Evolutionary conservation across 2,329 filamentous ascomycete genomes (phyloP), one percentile per base, ranked within the genome.

Genomic region (Claviceps sp.): DNA sequence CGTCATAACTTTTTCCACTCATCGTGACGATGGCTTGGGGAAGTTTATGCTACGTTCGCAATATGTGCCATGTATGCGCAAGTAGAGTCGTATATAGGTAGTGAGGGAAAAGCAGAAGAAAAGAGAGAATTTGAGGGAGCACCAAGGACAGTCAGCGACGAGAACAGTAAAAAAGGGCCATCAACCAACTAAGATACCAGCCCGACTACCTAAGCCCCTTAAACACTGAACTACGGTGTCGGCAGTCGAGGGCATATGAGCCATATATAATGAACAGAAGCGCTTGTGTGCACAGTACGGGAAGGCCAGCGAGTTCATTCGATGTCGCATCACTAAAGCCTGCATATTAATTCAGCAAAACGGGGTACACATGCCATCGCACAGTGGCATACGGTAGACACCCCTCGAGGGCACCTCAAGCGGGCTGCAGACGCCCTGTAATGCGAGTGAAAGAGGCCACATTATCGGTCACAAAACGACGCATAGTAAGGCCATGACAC

Each of bases 401-500:
- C 17, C 23, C 17, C 16, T 5, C 22, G 11, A 17, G 40, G 22
- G 17, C 14, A 37, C 13, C 13, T 49, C 37, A 11, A 39, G 34
- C 36, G 44, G 22, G 44, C 22, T 34, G 49, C 23, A 47, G 23
- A 17, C 20, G 16, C 44, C 23, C 4, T 26, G 13, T 17, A 34
- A 13, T 26, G 43, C 17, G 17, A 9, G 40, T 9, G 17, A 37
- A 45, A 5, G 20, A 53, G 26, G 47, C 20, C 36, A 45, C 2
- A 34, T 39, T 34, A 26, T n/a, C 20, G n/a, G 42, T 36, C 26
- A 44, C 20, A 26, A 45, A 48, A 26, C 43, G 39, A 47, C 44
- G 44, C 49, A 53, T 38, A 42, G 36, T 40, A 48, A 53, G 39
- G 40, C 36, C 43, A 45, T 46, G 52, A 53, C 52, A 53, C 52